Percentiles rank a stretch among this genome's conserved stretches.
Evolutionary conservation across 1,139 yeast genomes (phyloP).

Genomic region (Pichia sp.): DNA sequence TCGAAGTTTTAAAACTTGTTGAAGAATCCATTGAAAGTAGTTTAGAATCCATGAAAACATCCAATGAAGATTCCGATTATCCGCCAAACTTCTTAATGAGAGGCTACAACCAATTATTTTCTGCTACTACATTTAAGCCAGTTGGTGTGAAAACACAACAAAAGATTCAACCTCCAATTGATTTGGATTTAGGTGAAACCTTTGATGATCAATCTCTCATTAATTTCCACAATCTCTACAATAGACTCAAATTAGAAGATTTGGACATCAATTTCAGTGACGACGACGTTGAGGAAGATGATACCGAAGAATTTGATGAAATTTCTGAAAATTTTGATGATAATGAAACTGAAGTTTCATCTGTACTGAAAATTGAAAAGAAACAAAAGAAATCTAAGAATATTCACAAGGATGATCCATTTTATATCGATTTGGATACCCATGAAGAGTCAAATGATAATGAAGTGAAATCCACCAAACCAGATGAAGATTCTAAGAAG

Average conservation of each 20-base stretch:
- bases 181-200: conserved; percentile 52
- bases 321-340: conserved; percentile 10
- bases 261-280: conserved; percentile 1
- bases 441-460: neutral
- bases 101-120: conserved; percentile 76
- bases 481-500: conserved; percentile 27
- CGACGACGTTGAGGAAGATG: conserved; percentile 22
- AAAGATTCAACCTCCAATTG: conserved; percentile 57
- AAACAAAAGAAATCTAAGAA: conserved; percentile 48
- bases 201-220: conserved; percentile 37
- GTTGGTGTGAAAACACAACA: conserved; percentile 69
- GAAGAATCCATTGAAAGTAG: conserved; percentile 44
- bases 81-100: conserved; percentile 66
- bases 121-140: conserved; percentile 70
- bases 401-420: conserved; percentile 67
- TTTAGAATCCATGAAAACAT: conserved; percentile 18
- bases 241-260: conserved; percentile 20
- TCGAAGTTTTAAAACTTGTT: conserved; percentile 71
- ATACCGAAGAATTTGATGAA: conserved; percentile 23
- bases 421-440: conserved; percentile 48
- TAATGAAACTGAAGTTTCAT: neutral
- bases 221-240: conserved; percentile 25
- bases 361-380: conserved; percentile 12
- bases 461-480: neutral
- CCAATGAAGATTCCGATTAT: conserved; percentile 19